phyloP scores from a whole-genome alignment of 75 land plant species.

The Pinus taeda region DNA sequence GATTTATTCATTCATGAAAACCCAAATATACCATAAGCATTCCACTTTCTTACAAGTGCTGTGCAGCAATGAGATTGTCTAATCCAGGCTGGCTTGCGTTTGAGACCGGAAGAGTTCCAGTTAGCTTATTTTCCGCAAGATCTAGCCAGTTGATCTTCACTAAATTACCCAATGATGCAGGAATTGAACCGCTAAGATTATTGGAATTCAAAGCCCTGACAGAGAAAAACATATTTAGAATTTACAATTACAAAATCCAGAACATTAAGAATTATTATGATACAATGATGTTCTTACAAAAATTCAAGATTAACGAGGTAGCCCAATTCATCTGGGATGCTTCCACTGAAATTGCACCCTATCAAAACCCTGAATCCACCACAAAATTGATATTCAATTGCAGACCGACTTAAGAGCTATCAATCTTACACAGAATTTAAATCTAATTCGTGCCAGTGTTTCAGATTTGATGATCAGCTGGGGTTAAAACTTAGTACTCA shows the following conservation, averaged over 20 bases:
- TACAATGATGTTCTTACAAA: slow-evolving; percentile 46
- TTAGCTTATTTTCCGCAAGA: slow-evolving; percentile 58
- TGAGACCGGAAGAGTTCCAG: slow-evolving; percentile 61
- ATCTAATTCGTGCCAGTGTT: neutral
- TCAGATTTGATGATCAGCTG: neutral
- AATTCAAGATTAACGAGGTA: slow-evolving; percentile 39
- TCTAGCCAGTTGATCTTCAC: slow-evolving; percentile 70
- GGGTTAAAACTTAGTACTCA: slow-evolving; percentile 16
- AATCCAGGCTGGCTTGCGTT: slow-evolving; percentile 33
- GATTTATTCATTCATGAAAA: neutral
- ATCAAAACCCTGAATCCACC: slow-evolving; percentile 37
- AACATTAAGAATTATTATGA: neutral
- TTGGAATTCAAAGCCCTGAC: slow-evolving; percentile 68
- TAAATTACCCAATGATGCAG: slow-evolving; percentile 61
- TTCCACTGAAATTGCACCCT: slow-evolving; percentile 51
- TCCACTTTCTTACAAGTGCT: slow-evolving; percentile 58
- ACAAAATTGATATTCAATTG: neutral
- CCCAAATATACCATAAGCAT: neutral
- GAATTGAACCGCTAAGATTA: slow-evolving; percentile 59
- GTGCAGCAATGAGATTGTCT: slow-evolving; percentile 50
- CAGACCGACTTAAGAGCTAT: neutral
- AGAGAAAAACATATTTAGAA: neutral
- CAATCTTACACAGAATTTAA: neutral
- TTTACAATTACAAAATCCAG: neutral
- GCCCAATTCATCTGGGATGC: slow-evolving; percentile 53